These are phyloP conservation scores for Graphiopsis chlorocephala DNA, from an alignment of 2,329 filamentous ascomycete genomes.

Conservation along the genomic window DNA sequence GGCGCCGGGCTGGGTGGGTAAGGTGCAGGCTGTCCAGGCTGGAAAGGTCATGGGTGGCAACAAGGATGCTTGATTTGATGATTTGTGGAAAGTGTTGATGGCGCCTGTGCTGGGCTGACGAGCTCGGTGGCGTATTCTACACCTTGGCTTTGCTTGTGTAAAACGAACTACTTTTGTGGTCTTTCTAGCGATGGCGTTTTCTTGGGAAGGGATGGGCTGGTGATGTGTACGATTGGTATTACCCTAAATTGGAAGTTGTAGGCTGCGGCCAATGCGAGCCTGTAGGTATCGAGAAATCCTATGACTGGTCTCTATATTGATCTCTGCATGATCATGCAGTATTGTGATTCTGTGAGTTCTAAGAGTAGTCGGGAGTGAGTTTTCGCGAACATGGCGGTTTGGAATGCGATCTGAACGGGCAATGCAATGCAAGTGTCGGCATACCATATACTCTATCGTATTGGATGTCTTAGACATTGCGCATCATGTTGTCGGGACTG, in stretches of 20 bases:
- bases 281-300: neutral
- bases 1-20: slow-evolving; percentile 83
- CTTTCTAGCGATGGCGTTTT: neutral
- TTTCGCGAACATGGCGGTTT: too few species aligned
- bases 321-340: too few species aligned
- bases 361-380: too few species aligned
- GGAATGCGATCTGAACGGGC: too few species aligned
- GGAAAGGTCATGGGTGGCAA: slow-evolving; percentile 67
- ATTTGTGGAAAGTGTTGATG: neutral
- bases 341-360: too few species aligned
- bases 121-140: neutral
- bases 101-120: neutral
- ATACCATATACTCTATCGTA: too few species aligned
- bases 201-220: neutral
- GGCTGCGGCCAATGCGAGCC: neutral
- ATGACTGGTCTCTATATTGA: neutral
- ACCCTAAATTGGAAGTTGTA: neutral
- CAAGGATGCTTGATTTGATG: slow-evolving; percentile 16
- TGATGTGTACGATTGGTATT: neutral
- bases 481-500: too few species aligned
- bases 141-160: neutral
- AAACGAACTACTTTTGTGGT: neutral
- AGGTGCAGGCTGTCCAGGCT: slow-evolving; percentile 95
- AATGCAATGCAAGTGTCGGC: too few species aligned
- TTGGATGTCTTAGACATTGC: too few species aligned